Base-by-base conservation (phyloP, 768 basidiomycete genomes). In the Pleurotus citrinopileatus region DNA sequence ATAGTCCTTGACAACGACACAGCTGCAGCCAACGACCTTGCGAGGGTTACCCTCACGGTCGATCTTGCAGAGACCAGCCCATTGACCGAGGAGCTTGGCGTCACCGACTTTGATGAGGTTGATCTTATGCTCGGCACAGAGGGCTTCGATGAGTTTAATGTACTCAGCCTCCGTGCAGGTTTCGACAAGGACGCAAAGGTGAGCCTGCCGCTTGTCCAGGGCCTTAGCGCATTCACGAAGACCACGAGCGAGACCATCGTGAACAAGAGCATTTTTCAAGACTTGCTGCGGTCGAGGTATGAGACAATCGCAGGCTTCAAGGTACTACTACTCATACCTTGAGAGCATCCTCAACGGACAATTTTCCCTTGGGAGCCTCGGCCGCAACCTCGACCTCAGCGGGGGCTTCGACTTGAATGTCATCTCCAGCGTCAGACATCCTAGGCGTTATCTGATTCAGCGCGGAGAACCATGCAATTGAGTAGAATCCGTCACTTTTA, bases 61-160 rank as follows among this genome's bases (percentile, higher is more conserved):
- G 72, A 98, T 95, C 83, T 99, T 99, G 88, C 96, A 98, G 58
- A 99, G 84, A 67, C 96, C 95, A 63, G 93, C 94, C 96, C 96
- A 98, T 62, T 89, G 92, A 29, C 96, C 96, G 67, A 99, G 89
- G 61, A 96, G 85, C 78, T 99, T 99, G 67, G 93, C 89, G 73
- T 98, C 96, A 64, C 91, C 91, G 61, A 95, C 92, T 78, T 98
- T 98, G 91, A 99, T 98, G 60, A 99, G 79, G 81, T 94, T 94
- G 79, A 98, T 98, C 76, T 95, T 96, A 86, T 98, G 95, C 79
- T 97, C 94, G 59, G 93, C 90, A 71, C 96, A 98, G 69, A 99
- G 93, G 47, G 96, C 96, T 78, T 98, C 95, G 63, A 99, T 97
- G 79, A 99, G 92, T 81, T 98, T 98, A 85, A 97, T 91, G 83